phyloP scores from a whole-genome alignment of 1,139 yeast species.

The Blastobotrys capitulatus region DNA sequence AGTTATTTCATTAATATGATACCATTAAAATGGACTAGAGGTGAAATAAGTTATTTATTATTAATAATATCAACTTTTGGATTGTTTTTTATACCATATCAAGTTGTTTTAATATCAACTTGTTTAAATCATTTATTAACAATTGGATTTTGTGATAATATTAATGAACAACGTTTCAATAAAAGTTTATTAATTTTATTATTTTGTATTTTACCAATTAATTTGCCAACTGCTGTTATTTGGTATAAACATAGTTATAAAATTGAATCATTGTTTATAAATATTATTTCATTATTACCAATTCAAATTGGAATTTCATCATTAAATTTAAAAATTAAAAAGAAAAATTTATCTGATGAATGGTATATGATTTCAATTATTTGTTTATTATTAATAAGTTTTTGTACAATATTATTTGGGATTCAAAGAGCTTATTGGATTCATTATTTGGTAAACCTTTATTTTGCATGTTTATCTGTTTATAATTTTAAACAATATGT shows the following conservation, averaged over 20 bases:
- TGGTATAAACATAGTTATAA: slow-evolving; percentile 25
- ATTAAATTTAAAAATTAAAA: background rate
- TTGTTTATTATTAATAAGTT: slow-evolving; percentile 22
- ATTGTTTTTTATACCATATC: slow-evolving; percentile 25
- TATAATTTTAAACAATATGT: background rate
- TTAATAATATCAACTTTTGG: background rate
- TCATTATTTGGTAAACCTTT: slow-evolving; percentile 30
- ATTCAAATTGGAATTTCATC: background rate
- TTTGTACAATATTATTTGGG: slow-evolving; percentile 31
- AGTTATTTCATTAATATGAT: slow-evolving; percentile 25
- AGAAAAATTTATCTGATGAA: background rate
- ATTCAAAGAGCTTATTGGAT: slow-evolving; percentile 33
- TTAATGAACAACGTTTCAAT: slow-evolving; percentile 11
- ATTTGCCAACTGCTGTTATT: slow-evolving; percentile 33
- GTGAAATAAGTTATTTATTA: background rate
- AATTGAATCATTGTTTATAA: background rate
- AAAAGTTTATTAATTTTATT: slow-evolving; percentile 25
- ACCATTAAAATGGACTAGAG: slow-evolving; percentile 1
- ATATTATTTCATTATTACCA: background rate
- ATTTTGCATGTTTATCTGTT: slow-evolving; percentile 26
- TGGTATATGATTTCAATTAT: background rate
- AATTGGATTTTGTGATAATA: background rate
- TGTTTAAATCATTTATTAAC: slow-evolving; percentile 19
- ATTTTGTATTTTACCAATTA: slow-evolving; percentile 32
- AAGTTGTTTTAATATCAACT: slow-evolving; percentile 33